Percentiles rank a stretch among this genome's conserved stretches.
These are phyloP conservation scores for Xylariaceae sp. DNA, from an alignment of 2,329 filamentous ascomycete species.

Conservation along the genomic window DNA sequence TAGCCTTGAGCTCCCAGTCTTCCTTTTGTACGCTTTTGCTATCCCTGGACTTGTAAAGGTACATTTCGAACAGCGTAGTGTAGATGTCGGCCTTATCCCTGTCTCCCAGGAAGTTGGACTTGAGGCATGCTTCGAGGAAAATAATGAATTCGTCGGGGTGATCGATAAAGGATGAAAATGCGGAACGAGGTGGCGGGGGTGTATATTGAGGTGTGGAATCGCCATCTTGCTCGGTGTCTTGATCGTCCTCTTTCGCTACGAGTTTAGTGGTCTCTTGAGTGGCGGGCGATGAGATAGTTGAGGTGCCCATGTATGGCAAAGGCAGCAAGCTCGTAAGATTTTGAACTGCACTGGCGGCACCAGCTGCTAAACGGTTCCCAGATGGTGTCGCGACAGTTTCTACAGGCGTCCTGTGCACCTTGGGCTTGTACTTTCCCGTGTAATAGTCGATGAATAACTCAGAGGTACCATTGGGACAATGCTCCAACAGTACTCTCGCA, in stretches of 20 bases:
- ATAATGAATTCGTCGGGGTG: conserved; percentile 86
- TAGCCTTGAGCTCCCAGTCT: conserved; percentile 87
- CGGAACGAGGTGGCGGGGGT: conserved; percentile 75
- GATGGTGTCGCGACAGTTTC: conserved; percentile 35
- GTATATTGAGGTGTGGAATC: conserved; percentile 56
- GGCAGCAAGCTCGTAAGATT: conserved; percentile 80
- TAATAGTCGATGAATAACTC: conserved; percentile 93
- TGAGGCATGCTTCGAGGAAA: conserved; percentile 84
- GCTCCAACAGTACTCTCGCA: conserved; percentile 79
- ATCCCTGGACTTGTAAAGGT: conserved; percentile 78
- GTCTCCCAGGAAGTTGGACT: conserved; percentile 63
- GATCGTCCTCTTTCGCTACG: conserved; percentile 48
- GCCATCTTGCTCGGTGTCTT: conserved; percentile 46
- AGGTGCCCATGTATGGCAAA: conserved; percentile 74
- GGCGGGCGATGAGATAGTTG: conserved; percentile 48
- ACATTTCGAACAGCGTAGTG: conserved; percentile 97
- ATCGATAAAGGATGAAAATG: conserved; percentile 95
- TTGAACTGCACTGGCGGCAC: conserved; percentile 72
- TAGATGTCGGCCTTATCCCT: conserved; percentile 80
- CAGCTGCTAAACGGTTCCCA: conserved; percentile 44
- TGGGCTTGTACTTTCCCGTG: conserved; percentile 74
- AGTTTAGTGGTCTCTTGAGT: conserved; percentile 45
- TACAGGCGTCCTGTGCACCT: conserved; percentile 47
- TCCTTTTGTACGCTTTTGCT: conserved; percentile 62
- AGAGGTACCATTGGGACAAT: conserved; percentile 77